phyloP scores from a whole-genome alignment of 208 protist genomes.

The Giardia duodenalis region DNA sequence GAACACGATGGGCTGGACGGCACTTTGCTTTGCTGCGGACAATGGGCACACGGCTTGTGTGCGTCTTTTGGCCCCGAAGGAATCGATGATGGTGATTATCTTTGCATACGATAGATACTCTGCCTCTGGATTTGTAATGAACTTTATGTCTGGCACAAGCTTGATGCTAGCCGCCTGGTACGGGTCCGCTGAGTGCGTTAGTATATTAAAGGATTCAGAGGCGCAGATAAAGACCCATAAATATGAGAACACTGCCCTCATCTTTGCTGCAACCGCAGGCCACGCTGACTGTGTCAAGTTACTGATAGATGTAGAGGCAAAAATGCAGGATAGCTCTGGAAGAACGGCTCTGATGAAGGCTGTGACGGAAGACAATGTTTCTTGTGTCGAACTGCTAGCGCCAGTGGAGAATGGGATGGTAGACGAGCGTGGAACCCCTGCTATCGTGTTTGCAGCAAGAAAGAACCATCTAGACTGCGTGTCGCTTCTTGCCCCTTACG shows the following conservation, averaged over 20 bases:
- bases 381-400: not conserved
- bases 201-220: not conserved
- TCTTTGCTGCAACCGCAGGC: not conserved
- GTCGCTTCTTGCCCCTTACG: too few relatives aligned
- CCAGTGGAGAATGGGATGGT: not conserved
- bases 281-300: not conserved
- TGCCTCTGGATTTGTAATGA: not conserved
- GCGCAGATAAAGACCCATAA: not conserved
- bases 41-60: not conserved
- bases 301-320: not conserved
- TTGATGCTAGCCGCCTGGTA: conserved; percentile 1
- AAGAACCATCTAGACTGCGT: too few relatives aligned
- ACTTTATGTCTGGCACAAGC: not conserved
- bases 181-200: not conserved
- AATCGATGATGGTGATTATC: not conserved
- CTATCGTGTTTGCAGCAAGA: not conserved
- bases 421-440: not conserved
- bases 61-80: not conserved
- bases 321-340: not conserved
- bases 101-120: not conserved
- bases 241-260: not conserved
- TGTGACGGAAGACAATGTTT: not conserved
- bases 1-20: not conserved
- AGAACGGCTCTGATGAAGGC: not conserved
- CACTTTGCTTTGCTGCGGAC: not conserved